A percentile compares a stretch with the other conserved stretches of the same genome.
Evolutionary conservation across 805 yeast species (phyloP).

Genomic region (Blastobotrys terrestris): DNA sequence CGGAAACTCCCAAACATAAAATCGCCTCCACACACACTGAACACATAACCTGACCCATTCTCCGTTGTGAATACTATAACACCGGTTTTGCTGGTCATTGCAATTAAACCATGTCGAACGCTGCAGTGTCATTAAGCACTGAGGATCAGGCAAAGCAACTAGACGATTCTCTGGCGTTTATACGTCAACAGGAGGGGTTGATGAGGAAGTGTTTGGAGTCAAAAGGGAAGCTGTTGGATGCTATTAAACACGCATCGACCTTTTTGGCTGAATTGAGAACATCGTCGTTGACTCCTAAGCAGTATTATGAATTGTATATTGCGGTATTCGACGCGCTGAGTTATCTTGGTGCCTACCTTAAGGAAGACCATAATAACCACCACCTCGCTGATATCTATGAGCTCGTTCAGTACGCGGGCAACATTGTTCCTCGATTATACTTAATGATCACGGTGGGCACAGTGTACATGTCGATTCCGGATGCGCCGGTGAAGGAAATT

Average conservation of each 20-base stretch:
- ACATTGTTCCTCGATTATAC: slow-evolving; percentile 84
- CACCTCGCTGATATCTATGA: slow-evolving; percentile 88
- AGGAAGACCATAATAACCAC: slow-evolving; percentile 59
- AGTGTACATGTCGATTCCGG: slow-evolving; percentile 70
- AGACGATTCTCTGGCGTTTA: slow-evolving; percentile 43
- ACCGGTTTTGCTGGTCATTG: too few species aligned
- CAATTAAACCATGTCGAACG: too few species aligned
- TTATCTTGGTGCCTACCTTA: slow-evolving; percentile 55
- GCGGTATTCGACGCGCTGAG: slow-evolving; percentile 78
- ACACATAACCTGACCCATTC: too few species aligned
- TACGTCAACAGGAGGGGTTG: slow-evolving; percentile 62
- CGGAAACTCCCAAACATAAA: too few species aligned
- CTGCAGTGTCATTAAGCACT: too few species aligned
- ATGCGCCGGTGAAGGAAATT: slow-evolving; percentile 77
- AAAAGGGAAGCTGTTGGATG: slow-evolving; percentile 71
- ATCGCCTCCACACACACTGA: too few species aligned
- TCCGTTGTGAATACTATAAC: too few species aligned
- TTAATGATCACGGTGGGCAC: slow-evolving; percentile 95
- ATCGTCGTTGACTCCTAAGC: slow-evolving; percentile 71
- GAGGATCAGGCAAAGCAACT: slow-evolving; percentile 25
- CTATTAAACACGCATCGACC: slow-evolving; percentile 78
- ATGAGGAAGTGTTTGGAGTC: slow-evolving; percentile 74
- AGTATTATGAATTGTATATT: slow-evolving; percentile 87
- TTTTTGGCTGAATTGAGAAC: slow-evolving; percentile 79
- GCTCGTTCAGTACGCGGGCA: slow-evolving; percentile 87